Evolutionary conservation across 192 early-diverging fungal genomes (phyloP).

Genomic region (Podila epicladia): DNA sequence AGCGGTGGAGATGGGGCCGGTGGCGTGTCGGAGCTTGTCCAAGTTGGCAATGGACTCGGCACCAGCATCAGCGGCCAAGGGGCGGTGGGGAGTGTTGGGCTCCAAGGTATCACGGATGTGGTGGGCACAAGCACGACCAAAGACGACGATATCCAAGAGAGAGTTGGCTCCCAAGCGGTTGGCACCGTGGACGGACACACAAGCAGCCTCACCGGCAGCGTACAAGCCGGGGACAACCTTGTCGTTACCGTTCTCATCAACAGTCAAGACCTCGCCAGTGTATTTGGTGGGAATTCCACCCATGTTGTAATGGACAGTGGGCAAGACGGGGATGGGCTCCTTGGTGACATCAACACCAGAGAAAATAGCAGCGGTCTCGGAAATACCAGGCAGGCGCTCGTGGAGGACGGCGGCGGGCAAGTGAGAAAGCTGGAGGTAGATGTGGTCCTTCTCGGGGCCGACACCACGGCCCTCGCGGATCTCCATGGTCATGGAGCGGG

Average conservation of each 20-base stretch:
- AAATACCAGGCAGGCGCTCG: conserved; percentile 97
- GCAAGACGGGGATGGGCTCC: conserved; percentile 98
- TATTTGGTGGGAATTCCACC: conserved; percentile 98
- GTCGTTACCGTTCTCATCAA: conserved; percentile 86
- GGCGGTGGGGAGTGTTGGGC: conserved; percentile 87
- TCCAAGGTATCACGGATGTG: conserved; percentile 92
- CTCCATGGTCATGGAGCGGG: conserved; percentile 98
- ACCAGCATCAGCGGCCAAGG: conserved; percentile 86
- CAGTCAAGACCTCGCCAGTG: conserved; percentile 94
- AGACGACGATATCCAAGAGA: conserved; percentile 97
- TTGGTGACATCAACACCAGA: conserved; percentile 99
- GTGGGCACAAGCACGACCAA: conserved; percentile 95
- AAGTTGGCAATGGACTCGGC: conserved; percentile 92
- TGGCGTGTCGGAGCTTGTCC: conserved; percentile 90
- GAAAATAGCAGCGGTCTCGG: conserved; percentile 98
- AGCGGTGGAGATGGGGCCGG: conserved; percentile 83
- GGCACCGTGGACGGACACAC: conserved; percentile 98
- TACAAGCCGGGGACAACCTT: conserved; percentile 96
- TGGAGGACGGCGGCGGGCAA: conserved; percentile 90
- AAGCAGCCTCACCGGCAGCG: conserved; percentile 97
- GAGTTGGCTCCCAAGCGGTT: conserved; percentile 99
- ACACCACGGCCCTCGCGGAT: conserved; percentile 98
- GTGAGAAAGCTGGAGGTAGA: conserved; percentile 95
- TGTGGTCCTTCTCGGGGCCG: conserved; percentile 95
- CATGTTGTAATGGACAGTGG: conserved; percentile 99